Evolutionary conservation across 2,329 filamentous ascomycete genomes (phyloP), one percentile per base, ranked within the genome.

Genomic region (Colletotrichum lupini): DNA sequence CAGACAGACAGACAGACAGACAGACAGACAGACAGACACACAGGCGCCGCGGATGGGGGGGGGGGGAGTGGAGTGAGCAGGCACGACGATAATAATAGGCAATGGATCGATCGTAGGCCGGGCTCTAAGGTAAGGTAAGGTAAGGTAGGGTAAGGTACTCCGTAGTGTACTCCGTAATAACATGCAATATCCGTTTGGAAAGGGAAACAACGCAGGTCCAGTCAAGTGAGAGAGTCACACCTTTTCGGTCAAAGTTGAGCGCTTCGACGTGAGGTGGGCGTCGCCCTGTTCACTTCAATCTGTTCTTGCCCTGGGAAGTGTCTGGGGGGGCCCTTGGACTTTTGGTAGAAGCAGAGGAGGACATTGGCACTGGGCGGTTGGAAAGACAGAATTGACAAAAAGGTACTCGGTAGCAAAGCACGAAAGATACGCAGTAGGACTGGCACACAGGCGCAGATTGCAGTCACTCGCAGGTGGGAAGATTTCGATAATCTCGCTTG

Each of bases 401-500:
- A 32, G 30, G 30, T 32, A 32, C 30, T 9, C 12, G 11, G 32
- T 35, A 35, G 32, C 11, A 35, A 35, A 35, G 32, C 32, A 35
- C 32, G 8, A 35, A 35, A 35, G 11, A 11, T 35, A 35, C 32
- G 32, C 37, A 42, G 37, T 42, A 16, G 37, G 37, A 42, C 37
- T 42, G 53, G 9, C 59, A 52, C 59, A 37, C 22, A 42, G 14
- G 16, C 37, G 37, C 37, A 42, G 37, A 42, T 42, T 42, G 53
- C 61, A 66, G 32, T 26, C 32, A 66, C 60, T 65, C 70, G 70
- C 73, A 74, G 61, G 63, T 70, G 69, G 66, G 46, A 70, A 75
- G 73, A 75, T 75, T 74, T 73, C 67, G 67, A 73, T 76, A 76
- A 77, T 77, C 74, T 77, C 76, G 76, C 75, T 77, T 77, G 74